A percentile compares a stretch with the other conserved stretches of the same genome.
Evolutionary conservation across 2,329 filamentous ascomycete genomes (phyloP).

Genomic region (Sphaerulina vaccinii): DNA sequence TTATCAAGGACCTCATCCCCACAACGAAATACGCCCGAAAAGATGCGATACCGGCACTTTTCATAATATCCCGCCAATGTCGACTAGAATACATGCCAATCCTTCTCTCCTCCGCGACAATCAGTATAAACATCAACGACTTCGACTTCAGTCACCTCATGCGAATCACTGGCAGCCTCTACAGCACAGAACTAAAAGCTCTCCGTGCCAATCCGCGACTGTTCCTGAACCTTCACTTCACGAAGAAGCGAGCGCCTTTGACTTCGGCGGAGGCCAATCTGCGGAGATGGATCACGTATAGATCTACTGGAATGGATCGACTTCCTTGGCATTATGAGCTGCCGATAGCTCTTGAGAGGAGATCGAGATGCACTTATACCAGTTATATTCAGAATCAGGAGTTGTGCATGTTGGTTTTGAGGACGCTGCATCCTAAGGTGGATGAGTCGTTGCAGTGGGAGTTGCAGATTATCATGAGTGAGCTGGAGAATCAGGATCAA

Average conservation of each 20-base stretch:
- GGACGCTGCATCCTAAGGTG: conserved; percentile 10
- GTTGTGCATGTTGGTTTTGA: conserved; percentile 2
- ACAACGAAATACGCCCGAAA: background rate
- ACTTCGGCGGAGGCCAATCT: conserved; percentile 15
- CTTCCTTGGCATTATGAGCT: conserved; percentile 30
- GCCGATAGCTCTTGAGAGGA: background rate
- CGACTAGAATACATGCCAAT: conserved; percentile 31
- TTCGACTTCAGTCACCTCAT: conserved; percentile 33
- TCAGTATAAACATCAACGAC: conserved; percentile 24
- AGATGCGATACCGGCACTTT: conserved; percentile 25
- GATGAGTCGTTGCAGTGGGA: conserved; percentile 26
- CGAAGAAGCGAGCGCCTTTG: conserved; percentile 12
- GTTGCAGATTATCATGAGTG: conserved; percentile 21
- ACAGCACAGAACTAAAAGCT: conserved; percentile 32
- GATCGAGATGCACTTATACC: background rate
- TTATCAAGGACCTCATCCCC: conserved; percentile 2
- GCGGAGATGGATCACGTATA: conserved; percentile 27
- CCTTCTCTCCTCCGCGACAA: conserved; percentile 27
- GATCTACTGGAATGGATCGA: conserved; percentile 26
- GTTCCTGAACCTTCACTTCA: conserved; percentile 15
- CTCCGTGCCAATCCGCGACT: conserved; percentile 29
- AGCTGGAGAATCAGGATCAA: conserved; percentile 15
- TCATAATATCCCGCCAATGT: conserved; percentile 28
- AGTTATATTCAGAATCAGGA: background rate
- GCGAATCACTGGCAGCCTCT: conserved; percentile 27